Base-by-base conservation (phyloP, 164 flowering plant species). In the Vitis amurensis region DNA sequence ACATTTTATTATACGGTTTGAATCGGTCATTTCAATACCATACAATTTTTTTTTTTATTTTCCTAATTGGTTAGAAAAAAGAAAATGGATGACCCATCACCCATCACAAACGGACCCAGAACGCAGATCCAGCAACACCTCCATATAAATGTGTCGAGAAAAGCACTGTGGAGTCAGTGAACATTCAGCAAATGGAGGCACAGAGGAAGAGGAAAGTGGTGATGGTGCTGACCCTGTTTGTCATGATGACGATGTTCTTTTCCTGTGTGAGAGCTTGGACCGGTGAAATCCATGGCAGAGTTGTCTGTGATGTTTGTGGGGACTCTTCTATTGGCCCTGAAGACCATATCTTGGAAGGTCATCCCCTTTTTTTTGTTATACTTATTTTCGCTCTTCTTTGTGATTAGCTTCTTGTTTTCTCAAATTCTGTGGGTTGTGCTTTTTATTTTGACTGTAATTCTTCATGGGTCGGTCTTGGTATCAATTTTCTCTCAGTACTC, bases 251-350 rank as follows among this genome's bases (percentile, higher is more conserved):
- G n/a, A n/a, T 84, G 60, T 59, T 73, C 9, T 56, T 76, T 0
- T 62, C 67, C 1, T 77, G 77, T 19, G 87, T 69, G 8, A 66
- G 70, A 57, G 89, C 86, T 29, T 95, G 99, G 99, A 93, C 98
- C 12, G 99, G 99, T 51, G 92, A 93, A 78, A 89, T 95, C 71
- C 91, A 78, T 67, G 99, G 99, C 48, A 83, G 97, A 76, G 97
- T 95, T 37, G 88, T 93, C 31, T 95, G 99, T 73, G 99, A 95
- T 82, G 97, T 93, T 6, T 95, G 99, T 74, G 93, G 82, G 5
- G 99, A 95, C 76, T 87, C 94, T 61, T 78, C 91, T 12, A 73
- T 95, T 50, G 99, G 99, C 58, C 97, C 99, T 47, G 99, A 95
- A 85, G 99, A 95, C 63, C 98, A 93, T 73, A 80, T 85, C 68